These are phyloP conservation scores for Pythium graminicola DNA, from an alignment of 352 stramenopile genomes.

Conservation along the genomic window DNA sequence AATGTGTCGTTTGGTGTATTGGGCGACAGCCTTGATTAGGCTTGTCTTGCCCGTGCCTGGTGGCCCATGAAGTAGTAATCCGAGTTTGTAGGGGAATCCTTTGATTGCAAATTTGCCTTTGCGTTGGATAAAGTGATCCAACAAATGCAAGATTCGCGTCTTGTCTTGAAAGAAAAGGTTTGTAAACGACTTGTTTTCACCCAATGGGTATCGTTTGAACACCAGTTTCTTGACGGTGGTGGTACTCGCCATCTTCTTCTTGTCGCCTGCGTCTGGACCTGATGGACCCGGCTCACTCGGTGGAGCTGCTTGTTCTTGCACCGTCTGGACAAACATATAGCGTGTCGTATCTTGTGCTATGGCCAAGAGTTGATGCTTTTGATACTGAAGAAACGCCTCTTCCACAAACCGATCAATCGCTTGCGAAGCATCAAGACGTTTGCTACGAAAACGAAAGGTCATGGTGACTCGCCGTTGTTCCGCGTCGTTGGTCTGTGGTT, in stretches of 20 bases:
- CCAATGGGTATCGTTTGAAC: slow-evolving; percentile 73
- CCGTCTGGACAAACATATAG: slow-evolving; percentile 14
- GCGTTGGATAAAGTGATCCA: slow-evolving; percentile 65
- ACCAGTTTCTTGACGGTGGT: slow-evolving; percentile 10
- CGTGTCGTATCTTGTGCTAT: slow-evolving; percentile 7
- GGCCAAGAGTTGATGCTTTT: slow-evolving; percentile 7
- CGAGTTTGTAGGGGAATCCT: slow-evolving; percentile 86
- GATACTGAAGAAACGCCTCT: slow-evolving; percentile 6
- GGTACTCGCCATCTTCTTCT: too few relatives aligned
- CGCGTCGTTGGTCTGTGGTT: neutral
- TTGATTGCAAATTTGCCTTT: slow-evolving; percentile 78
- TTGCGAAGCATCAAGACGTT: slow-evolving; percentile 17
- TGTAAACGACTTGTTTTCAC: slow-evolving; percentile 83
- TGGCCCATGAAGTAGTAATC: slow-evolving; percentile 79
- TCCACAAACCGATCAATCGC: slow-evolving; percentile 28
- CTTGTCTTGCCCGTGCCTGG: slow-evolving; percentile 80
- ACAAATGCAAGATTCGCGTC: slow-evolving; percentile 47
- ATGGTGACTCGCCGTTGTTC: slow-evolving; percentile 4
- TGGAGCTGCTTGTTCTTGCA: slow-evolving; percentile 1
- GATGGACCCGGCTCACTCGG: slow-evolving; percentile 17
- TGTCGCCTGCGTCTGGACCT: slow-evolving; percentile 12
- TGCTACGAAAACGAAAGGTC: slow-evolving; percentile 12
- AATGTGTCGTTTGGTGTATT: slow-evolving; percentile 62
- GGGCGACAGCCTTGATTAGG: slow-evolving; percentile 83
- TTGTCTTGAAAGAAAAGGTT: slow-evolving; percentile 87